These are phyloP conservation scores for Graphilbum ipis-grandicollis DNA, from an alignment of 2,329 filamentous ascomycete species.

Conservation along the genomic window DNA sequence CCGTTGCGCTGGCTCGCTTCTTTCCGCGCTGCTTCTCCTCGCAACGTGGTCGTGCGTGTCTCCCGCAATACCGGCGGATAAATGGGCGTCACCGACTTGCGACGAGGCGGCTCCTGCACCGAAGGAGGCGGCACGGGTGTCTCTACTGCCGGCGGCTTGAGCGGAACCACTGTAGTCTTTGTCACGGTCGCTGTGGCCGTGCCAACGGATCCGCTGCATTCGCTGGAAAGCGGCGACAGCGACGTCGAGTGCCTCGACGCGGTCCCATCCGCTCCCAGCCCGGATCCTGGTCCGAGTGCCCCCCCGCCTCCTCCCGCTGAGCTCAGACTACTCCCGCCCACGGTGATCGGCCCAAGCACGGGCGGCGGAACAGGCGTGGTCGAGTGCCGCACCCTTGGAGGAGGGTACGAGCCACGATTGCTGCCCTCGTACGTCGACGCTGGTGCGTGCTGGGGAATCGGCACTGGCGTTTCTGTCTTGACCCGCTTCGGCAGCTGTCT, in stretches of 20 bases:
- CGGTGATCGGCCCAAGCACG: constrained; percentile 9
- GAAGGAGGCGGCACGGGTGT: constrained; percentile 14
- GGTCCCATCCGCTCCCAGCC: not conserved
- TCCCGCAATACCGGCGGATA: constrained; percentile 13
- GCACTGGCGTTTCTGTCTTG: constrained; percentile 21
- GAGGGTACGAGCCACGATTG: not conserved
- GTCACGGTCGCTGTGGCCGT: constrained; percentile 8
- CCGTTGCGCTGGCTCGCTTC: no score
- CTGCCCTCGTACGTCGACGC: constrained; percentile 3
- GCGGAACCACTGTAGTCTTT: constrained; percentile 11
- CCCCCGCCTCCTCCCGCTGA: not conserved
- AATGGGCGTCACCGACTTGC: constrained; percentile 18
- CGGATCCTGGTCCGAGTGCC: no score
- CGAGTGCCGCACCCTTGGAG: constrained; percentile 9
- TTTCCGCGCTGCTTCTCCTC: no score
- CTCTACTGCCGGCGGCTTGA: constrained; percentile 15
- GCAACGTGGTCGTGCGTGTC: not conserved
- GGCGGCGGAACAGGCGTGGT: constrained; percentile 18
- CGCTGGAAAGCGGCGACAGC: constrained; percentile 4
- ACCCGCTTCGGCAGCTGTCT: constrained; percentile 16
- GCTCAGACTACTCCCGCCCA: not conserved
- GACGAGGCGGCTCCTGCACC: constrained; percentile 12
- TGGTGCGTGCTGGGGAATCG: constrained; percentile 13
- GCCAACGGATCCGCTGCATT: not conserved
- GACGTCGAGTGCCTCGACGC: not conserved